Percentiles rank a stretch among this genome's conserved stretches.
phyloP scores from a whole-genome alignment of 495 filamentous ascomycete species.

The Aspergillus indologenus region DNA sequence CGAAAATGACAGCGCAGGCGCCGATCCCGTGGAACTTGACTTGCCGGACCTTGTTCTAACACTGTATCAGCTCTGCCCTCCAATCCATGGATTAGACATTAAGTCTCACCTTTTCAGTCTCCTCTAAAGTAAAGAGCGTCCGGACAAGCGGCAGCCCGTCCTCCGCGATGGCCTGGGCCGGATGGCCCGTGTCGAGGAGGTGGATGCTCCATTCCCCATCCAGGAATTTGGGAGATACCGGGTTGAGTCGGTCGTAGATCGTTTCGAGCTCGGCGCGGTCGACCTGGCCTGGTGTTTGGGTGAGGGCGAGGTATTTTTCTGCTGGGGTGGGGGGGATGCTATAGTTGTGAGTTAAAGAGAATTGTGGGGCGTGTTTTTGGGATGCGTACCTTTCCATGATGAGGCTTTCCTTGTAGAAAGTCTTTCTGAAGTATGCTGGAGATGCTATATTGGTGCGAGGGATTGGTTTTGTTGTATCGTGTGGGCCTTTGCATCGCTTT shows the following conservation, averaged over 20 bases:
- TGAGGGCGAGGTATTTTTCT: not conserved
- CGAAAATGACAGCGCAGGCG: not conserved
- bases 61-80: too few species aligned
- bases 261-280: not conserved
- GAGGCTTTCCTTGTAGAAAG: too few species aligned
- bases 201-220: not conserved
- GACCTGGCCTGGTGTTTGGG: not conserved
- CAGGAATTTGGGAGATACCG: not conserved
- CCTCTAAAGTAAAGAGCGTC: not conserved
- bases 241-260: not conserved
- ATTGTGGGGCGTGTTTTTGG: too few species aligned
- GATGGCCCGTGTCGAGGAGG: slow-evolving; percentile 1
- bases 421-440: too few species aligned
- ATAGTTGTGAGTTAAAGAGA: not conserved
- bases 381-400: too few species aligned
- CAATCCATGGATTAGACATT: too few species aligned
- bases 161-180: not conserved
- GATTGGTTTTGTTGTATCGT: too few species aligned
- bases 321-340: not conserved
- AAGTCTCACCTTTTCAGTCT: too few species aligned
- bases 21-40: not conserved
- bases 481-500: too few species aligned
- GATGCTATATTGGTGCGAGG: too few species aligned
- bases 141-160: not conserved
- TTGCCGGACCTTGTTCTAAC: not conserved